Conservation (phyloP, 2,329 filamentous ascomycete genomes). For the Aureobasidium sp. region DNA sequence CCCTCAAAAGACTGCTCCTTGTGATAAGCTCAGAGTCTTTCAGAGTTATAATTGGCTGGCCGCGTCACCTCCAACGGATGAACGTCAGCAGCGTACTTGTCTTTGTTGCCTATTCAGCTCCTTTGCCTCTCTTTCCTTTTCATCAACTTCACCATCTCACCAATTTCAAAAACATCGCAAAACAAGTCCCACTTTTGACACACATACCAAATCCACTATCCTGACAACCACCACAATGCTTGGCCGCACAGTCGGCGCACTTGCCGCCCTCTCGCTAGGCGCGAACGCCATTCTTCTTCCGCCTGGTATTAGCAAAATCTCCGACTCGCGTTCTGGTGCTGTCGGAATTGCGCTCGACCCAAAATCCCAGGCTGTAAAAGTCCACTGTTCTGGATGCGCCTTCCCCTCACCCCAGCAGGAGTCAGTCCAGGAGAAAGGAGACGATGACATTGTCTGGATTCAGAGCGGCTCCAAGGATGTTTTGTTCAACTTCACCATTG, state of each 20-base stretch:
- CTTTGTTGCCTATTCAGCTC: not conserved
- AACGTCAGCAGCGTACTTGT: slow-evolving; percentile 1
- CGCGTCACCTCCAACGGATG: not conserved
- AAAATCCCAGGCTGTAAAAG: slow-evolving; percentile 37
- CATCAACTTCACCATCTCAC: not conserved
- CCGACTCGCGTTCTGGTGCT: slow-evolving; percentile 39
- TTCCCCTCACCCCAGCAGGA: slow-evolving; percentile 26
- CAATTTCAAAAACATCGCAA: not conserved
- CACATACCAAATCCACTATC: not conserved
- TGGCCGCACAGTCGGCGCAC: slow-evolving; percentile 27
- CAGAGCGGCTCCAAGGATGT: slow-evolving; percentile 28
- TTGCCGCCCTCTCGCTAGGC: slow-evolving; percentile 24
- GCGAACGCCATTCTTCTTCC: slow-evolving; percentile 47
- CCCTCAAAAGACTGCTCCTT: not conserved
- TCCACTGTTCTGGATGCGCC: slow-evolving; percentile 51
- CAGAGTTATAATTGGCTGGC: not conserved
- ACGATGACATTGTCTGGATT: slow-evolving; percentile 22
- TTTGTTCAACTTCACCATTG: slow-evolving; percentile 47
- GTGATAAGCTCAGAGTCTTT: not conserved
- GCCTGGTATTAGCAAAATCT: slow-evolving; percentile 38
- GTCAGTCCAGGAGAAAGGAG: slow-evolving; percentile 20
- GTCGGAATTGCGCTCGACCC: slow-evolving; percentile 35
- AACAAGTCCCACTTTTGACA: not conserved
- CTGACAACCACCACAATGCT: slow-evolving; percentile 23
- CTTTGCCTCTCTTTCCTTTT: not conserved